Percentiles rank a stretch among this genome's conserved stretches.
phyloP scores from a whole-genome alignment of 2,329 filamentous ascomycete species.

The Biscogniauxia marginata region DNA sequence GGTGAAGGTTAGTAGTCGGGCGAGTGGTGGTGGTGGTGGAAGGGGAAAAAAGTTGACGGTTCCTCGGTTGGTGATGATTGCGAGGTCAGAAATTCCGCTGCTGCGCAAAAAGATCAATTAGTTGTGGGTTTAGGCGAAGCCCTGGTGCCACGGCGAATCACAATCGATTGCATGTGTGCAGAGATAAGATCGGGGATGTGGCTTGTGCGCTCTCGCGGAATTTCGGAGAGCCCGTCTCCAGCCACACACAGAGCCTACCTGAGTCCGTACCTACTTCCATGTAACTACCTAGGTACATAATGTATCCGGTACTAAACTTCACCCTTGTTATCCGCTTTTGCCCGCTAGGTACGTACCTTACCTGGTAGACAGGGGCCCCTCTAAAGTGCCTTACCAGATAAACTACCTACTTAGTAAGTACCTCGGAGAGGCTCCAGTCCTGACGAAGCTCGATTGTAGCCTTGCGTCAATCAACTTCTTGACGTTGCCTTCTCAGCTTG shows the following conservation, averaged over 20 bases:
- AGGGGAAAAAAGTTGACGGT: slow-evolving; percentile 26
- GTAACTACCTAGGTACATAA: background rate
- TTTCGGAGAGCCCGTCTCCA: background rate
- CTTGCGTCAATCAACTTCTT: slow-evolving; percentile 18
- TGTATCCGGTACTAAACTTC: no score
- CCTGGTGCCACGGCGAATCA: slow-evolving; percentile 27
- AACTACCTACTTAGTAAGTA: no score
- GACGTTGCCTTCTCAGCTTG: slow-evolving; percentile 1
- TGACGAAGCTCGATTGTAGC: slow-evolving; percentile 34
- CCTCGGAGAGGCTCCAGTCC: no score
- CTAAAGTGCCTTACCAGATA: no score
- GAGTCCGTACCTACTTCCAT: no score
- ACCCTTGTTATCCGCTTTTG: no score
- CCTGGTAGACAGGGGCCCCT: no score
- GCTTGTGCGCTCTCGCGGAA: slow-evolving; percentile 7
- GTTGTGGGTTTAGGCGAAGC: slow-evolving; percentile 35
- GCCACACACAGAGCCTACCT: background rate
- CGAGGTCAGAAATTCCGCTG: slow-evolving; percentile 29
- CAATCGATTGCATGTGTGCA: background rate
- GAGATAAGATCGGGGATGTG: slow-evolving; percentile 8
- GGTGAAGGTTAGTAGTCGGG: slow-evolving; percentile 51
- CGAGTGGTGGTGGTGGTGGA: slow-evolving; percentile 32
- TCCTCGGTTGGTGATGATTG: slow-evolving; percentile 26
- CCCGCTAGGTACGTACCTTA: no score
- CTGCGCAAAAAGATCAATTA: slow-evolving; percentile 34